Evolutionary conservation across 176 grass and related monocot genomes (phyloP), one percentile per base, ranked within the genome.

Genomic region (Zizania latifolia): DNA sequence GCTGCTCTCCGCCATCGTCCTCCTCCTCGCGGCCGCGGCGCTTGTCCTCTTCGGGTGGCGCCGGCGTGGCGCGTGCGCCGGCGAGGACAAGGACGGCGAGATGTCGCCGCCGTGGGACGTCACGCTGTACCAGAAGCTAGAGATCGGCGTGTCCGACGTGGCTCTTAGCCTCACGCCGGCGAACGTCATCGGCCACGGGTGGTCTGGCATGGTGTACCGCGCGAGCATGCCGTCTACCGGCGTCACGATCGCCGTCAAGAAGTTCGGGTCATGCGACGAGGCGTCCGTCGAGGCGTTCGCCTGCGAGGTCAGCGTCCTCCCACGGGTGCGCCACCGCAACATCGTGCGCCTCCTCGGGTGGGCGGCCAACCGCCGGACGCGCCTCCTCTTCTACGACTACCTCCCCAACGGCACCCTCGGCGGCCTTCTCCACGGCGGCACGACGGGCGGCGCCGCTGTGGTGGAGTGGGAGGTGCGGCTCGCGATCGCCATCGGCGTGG

Each of bases 381-480:
- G 87, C 2, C 86, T 97, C 45, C 87, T 97, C 13, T 97, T 97
- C 75, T 97, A 97, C 71, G 89, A 97, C 64, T 97, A 97, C 81
- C 87, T 90, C n/a, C 93, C 93, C 11, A 97, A 90, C 32, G 87
- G 89, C 36, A 92, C 93, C 6, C 87, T 97, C 2, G 93, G 93
- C 1, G 66, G 14, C 15, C 85, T 97, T 2, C 80, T 97, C 0
- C 89, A 97, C 46, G 74, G 70, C 0, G 48, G 71, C 19, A 17
- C 63, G 14, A 54, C 8, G 10, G 73, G 60, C 30, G 30, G 44
- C 21, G 66, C 14, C 1, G 38, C 78, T 0, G 89, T 91, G 10
- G 89, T 90, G 29, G 89, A 97, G 76, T 97, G 93, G 93, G 89
- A 97, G 71, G 84, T 97, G 46, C 80, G 89, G 65, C 84, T 97